Evolutionary conservation across 202 grass and related monocot species (phyloP), one percentile per base, ranked within the genome.

Genomic region (Zizania palustris): DNA sequence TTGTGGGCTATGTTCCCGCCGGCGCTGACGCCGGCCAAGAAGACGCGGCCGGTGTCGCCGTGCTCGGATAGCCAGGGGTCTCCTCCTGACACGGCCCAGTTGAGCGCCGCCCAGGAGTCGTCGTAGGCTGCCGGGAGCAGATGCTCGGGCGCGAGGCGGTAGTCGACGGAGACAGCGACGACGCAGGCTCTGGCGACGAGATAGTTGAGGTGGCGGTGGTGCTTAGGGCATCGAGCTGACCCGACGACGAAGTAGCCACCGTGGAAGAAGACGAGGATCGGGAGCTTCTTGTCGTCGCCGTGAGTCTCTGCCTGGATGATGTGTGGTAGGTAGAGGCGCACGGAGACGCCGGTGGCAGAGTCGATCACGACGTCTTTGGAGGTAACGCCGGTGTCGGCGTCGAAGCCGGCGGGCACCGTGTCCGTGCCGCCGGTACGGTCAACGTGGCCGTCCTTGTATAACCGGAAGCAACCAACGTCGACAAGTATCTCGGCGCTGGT

Each of bases 121-220:
- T 90, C 76, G 61, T 92, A 92, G 37, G 87, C 89, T 16, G 89
- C 82, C 5, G 89, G 89, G 74, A 96, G 78, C 11, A 43, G 55
- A 80, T 93, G 72, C 58, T 93, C 85, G 0, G 91, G 91, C 14
- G 88, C 91, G 13, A 93, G 83, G 70, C 85, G 91, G 77, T 91
- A 91, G 51, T 88, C 63, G 12, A 83, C 85, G 46, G 92, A 81
- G 55, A 90, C 69, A 0, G 43, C 49, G 18, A 92, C 14, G 48
- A 28, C 79, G 11, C 84, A 35, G 0, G 79, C 79, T 9, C 60
- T 18, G 48, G 80, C 72, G 6, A 83, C 90, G 14, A 93, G 85
- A 35, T 69, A 60, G 78, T 83, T 91, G 63, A 89, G 58, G 68
- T 88, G 88, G 77, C 46, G 58, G 36, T 97, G 86, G 45, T 72